Evolutionary conservation across 2,329 filamentous ascomycete genomes (phyloP).

Genomic region (Dothidotthia symphoricarpi): DNA sequence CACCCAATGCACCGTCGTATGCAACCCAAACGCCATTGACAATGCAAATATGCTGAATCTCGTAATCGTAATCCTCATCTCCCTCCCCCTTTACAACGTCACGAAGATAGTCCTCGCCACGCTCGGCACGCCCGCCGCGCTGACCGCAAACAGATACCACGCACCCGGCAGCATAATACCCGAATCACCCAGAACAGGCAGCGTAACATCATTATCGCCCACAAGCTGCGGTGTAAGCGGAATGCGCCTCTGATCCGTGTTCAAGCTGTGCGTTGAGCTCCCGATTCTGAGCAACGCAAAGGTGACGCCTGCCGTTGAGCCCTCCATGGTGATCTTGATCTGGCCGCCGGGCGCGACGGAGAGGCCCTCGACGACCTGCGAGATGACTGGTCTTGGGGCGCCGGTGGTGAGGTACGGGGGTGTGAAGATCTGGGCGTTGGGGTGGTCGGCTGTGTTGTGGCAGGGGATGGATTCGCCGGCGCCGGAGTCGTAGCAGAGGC

Average conservation of each 20-base stretch:
- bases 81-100: slow-evolving; percentile 15
- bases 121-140: slow-evolving; percentile 16
- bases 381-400: slow-evolving; percentile 14
- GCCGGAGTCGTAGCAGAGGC: slow-evolving; percentile 17
- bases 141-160: slow-evolving; percentile 22
- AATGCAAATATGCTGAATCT: too few relatives aligned
- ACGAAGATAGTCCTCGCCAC: slow-evolving; percentile 11
- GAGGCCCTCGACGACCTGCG: slow-evolving; percentile 1
- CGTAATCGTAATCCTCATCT: slow-evolving; percentile 16
- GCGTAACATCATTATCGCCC: slow-evolving; percentile 4
- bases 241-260: slow-evolving; percentile 21
- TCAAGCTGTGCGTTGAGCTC: slow-evolving; percentile 23
- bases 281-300: slow-evolving; percentile 22
- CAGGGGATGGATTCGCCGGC: slow-evolving; percentile 40
- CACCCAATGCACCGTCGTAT: neutral
- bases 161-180: slow-evolving; percentile 15
- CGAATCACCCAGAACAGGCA: slow-evolving; percentile 12
- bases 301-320: slow-evolving; percentile 6
- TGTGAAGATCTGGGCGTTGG: slow-evolving; percentile 54
- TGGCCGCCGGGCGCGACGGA: slow-evolving; percentile 12
- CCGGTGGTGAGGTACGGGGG: slow-evolving; percentile 54
- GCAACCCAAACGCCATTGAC: neutral
- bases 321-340: slow-evolving; percentile 12
- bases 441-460: slow-evolving; percentile 47
- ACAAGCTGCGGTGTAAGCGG: slow-evolving; percentile 9